Conservation (phyloP, 2,329 filamentous ascomycete genomes). For the Calonectria hongkongensis region DNA sequence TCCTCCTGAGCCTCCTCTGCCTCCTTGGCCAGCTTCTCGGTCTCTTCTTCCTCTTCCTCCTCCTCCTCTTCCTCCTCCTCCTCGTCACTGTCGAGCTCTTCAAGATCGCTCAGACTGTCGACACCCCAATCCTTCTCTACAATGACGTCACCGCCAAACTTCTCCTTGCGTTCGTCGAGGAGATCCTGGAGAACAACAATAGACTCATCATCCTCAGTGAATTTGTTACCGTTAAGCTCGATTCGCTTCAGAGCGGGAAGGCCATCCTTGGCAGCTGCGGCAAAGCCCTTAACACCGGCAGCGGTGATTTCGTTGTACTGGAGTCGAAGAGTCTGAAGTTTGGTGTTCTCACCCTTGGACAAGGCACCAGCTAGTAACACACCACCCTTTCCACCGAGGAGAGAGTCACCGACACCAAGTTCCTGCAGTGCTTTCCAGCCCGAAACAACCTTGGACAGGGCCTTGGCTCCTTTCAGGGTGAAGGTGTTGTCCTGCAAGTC, state of each 20-base stretch:
- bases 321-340: slow-evolving; percentile 86
- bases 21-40: slow-evolving; percentile 81
- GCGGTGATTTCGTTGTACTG: slow-evolving; percentile 97
- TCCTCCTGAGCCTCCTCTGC: slow-evolving; percentile 84
- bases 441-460: slow-evolving; percentile 83
- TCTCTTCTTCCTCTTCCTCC: slow-evolving; percentile 78
- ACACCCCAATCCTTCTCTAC: slow-evolving; percentile 89
- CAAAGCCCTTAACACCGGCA: slow-evolving; percentile 82
- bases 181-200: slow-evolving; percentile 81
- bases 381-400: slow-evolving; percentile 86
- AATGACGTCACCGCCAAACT: slow-evolving; percentile 77
- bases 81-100: slow-evolving; percentile 83
- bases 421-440: slow-evolving; percentile 87
- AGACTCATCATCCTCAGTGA: slow-evolving; percentile 87
- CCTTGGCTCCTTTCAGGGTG: slow-evolving; percentile 85
- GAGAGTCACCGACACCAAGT: slow-evolving; percentile 91
- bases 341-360: slow-evolving; percentile 83
- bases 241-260: slow-evolving; percentile 88
- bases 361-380: slow-evolving; percentile 84
- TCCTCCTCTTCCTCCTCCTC: slow-evolving; percentile 82
- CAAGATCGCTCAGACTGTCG: slow-evolving; percentile 90
- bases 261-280: slow-evolving; percentile 78
- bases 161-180: slow-evolving; percentile 86
- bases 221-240: slow-evolving; percentile 97
- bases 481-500: slow-evolving; percentile 99